These are phyloP conservation scores for Thelephora ganbajun DNA, from an alignment of 768 basidiomycete genomes.

Conservation along the genomic window DNA sequence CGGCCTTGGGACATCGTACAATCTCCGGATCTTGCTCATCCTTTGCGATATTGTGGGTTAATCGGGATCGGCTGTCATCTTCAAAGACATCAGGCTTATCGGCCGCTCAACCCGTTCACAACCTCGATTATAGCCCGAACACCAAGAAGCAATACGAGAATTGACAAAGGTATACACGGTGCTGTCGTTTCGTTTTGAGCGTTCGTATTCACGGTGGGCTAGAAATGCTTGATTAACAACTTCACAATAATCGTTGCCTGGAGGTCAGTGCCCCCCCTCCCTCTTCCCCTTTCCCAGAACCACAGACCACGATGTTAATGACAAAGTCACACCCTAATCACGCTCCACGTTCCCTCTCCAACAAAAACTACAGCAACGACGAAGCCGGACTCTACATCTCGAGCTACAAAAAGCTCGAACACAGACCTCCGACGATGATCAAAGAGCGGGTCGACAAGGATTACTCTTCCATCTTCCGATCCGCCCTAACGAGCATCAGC, in stretches of 20 bases:
- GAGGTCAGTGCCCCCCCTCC: slow-evolving; percentile 37
- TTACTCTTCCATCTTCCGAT: slow-evolving; percentile 68
- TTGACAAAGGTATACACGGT: slow-evolving; percentile 56
- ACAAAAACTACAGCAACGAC: slow-evolving; percentile 41
- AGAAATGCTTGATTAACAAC: slow-evolving; percentile 85
- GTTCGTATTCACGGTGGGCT: slow-evolving; percentile 4
- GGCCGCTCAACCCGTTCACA: background rate
- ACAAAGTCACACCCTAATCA: no score
- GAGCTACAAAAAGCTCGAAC: slow-evolving; percentile 87
- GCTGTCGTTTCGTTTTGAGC: background rate
- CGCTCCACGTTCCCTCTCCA: background rate
- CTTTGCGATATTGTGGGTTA: slow-evolving; percentile 79
- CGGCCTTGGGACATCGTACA: slow-evolving; percentile 70
- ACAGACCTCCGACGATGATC: slow-evolving; percentile 85
- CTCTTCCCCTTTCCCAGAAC: background rate
- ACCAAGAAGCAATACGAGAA: slow-evolving; percentile 83
- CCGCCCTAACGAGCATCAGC: slow-evolving; percentile 74
- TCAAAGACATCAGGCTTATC: background rate
- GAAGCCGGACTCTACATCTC: slow-evolving; percentile 88
- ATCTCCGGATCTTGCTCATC: slow-evolving; percentile 72
- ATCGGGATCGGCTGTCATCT: no score
- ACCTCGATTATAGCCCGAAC: slow-evolving; percentile 60
- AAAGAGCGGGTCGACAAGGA: slow-evolving; percentile 90
- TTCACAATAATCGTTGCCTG: slow-evolving; percentile 88
- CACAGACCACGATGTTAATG: background rate